Conservation (phyloP, 108 stramenopile genomes). For the Pseudonitzschia pungens region DNA sequence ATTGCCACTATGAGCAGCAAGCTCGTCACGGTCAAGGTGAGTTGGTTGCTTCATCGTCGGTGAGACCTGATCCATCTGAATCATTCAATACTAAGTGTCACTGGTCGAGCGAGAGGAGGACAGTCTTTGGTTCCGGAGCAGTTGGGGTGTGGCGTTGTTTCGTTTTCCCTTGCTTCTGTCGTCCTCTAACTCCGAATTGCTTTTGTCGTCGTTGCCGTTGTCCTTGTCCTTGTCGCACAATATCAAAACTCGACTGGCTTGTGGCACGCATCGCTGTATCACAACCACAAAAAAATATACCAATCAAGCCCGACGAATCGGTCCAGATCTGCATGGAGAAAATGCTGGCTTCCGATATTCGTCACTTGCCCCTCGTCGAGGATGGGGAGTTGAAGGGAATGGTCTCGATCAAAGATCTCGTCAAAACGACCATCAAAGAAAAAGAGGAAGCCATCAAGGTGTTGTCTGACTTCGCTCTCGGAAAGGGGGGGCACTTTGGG, state of each 20-base stretch:
- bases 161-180: too few relatives aligned
- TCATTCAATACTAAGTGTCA: too few relatives aligned
- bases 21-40: constrained; percentile 67
- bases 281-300: background rate
- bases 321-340: constrained; percentile 90
- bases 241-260: too few relatives aligned
- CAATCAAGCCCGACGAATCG: constrained; percentile 54
- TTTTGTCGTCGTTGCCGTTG: too few relatives aligned
- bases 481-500: constrained; percentile 80
- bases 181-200: too few relatives aligned
- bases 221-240: too few relatives aligned
- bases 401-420: constrained; percentile 85
- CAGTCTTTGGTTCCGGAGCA: too few relatives aligned
- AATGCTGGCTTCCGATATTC: constrained; percentile 88
- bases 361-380: constrained; percentile 89
- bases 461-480: constrained; percentile 79
- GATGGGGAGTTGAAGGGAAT: constrained; percentile 68
- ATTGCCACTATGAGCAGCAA: constrained; percentile 85
- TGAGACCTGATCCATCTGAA: too few relatives aligned
- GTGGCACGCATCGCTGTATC: too few relatives aligned
- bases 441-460: constrained; percentile 78
- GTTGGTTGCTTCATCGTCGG: too few relatives aligned
- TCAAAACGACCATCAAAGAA: constrained; percentile 71
- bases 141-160: too few relatives aligned
- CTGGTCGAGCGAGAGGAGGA: too few relatives aligned